Percentiles rank a stretch among this genome's conserved stretches.
These are phyloP conservation scores for Corymbia maculata DNA, from an alignment of 345 rosid species.

Conservation along the genomic window DNA sequence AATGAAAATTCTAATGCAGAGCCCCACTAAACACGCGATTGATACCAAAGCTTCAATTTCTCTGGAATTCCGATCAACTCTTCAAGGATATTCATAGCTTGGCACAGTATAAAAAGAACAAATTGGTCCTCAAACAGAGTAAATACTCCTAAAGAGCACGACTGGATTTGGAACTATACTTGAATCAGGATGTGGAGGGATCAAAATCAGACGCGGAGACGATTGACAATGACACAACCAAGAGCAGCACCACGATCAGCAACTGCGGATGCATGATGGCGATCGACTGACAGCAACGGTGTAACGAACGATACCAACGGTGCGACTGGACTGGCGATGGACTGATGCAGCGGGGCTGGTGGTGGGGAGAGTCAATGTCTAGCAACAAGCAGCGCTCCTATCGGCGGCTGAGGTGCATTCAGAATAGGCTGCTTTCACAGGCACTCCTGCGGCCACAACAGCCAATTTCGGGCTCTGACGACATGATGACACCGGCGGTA, in stretches of 20 bases:
- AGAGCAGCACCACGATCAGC: not conserved
- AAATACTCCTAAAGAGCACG: not conserved
- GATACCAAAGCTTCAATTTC: not conserved
- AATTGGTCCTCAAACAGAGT: not conserved
- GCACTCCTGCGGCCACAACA: not conserved
- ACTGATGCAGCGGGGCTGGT: not conserved
- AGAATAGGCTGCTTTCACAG: not conserved
- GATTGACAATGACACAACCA: not conserved
- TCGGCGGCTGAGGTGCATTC: not conserved
- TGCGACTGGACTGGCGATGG: fast-evolving
- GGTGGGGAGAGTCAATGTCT: not conserved
- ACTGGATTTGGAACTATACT: not conserved
- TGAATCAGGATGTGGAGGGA: not conserved
- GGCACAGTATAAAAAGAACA: not conserved
- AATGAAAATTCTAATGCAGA: not conserved
- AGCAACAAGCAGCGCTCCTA: not conserved
- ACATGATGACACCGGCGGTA: fast-evolving
- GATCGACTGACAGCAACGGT: not conserved
- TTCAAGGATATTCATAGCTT: not conserved
- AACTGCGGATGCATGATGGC: not conserved
- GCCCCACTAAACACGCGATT: not conserved
- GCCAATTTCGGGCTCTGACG: not conserved
- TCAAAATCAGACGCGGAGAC: not conserved
- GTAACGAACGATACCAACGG: not conserved
- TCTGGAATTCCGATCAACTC: not conserved